Conservation (phyloP, 2,329 filamentous ascomycete genomes). For the Claviceps citrina region DNA sequence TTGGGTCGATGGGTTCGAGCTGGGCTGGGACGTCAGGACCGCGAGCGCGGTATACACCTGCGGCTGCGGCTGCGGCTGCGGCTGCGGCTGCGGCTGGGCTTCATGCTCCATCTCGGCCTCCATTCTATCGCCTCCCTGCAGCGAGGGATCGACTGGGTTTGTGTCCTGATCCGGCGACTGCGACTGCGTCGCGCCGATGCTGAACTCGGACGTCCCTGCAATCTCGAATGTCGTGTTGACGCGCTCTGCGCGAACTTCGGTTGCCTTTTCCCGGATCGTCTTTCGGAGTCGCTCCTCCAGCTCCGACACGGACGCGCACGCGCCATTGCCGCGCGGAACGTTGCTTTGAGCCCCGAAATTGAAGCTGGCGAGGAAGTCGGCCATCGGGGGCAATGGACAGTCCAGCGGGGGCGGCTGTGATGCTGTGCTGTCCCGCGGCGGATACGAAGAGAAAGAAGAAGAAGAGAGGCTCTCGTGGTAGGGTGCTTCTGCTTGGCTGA, state of each 20-base stretch:
- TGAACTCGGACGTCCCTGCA: constrained; percentile 27
- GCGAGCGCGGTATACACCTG: constrained; percentile 30
- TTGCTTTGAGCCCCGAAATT: constrained; percentile 14
- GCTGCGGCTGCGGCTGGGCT: constrained; percentile 18
- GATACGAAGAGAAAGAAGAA: no score
- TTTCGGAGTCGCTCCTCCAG: constrained; percentile 29
- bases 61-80: constrained; percentile 19
- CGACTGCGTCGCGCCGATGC: constrained; percentile 21
- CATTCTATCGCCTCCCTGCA: constrained; percentile 15
- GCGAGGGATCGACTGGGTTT: constrained; percentile 20
- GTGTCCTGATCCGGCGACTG: constrained; percentile 20
- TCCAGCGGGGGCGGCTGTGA: not conserved
- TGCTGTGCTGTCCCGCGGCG: not conserved
- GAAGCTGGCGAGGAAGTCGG: constrained; percentile 25
- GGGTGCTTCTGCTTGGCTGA: no score
- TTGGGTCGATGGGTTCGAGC: constrained; percentile 33
- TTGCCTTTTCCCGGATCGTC: constrained; percentile 26
- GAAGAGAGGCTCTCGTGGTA: no score
- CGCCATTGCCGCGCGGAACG: constrained; percentile 10
- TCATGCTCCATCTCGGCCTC: constrained; percentile 3
- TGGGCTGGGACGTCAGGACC: constrained; percentile 31
- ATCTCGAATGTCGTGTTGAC: constrained; percentile 32
- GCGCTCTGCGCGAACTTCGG: constrained; percentile 34
- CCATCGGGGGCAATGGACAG: constrained; percentile 13
- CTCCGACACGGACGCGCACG: constrained; percentile 26